Conservation (phyloP, 495 filamentous ascomycete species). For the Aspergillus sclerotiicarbonarius region DNA sequence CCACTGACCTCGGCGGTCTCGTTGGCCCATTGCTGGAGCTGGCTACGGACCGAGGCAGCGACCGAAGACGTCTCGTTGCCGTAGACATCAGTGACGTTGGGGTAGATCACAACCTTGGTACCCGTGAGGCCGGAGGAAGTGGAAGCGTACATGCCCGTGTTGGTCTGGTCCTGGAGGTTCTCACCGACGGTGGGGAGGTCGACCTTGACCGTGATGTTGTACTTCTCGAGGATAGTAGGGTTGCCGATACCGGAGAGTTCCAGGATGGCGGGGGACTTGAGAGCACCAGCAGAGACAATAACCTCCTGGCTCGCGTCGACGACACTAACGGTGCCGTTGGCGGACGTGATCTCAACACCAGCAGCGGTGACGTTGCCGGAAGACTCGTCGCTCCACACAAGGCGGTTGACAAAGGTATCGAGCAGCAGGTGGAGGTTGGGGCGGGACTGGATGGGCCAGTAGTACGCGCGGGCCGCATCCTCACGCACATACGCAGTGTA, state of each 20-base stretch:
- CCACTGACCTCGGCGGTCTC: constrained; percentile 26
- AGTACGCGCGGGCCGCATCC: constrained; percentile 52
- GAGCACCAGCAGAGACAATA: constrained; percentile 55
- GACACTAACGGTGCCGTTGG: constrained; percentile 16
- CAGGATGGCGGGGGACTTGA: constrained; percentile 56
- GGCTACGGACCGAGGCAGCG: constrained; percentile 16
- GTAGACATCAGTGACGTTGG: constrained; percentile 27
- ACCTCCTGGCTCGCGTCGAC: constrained; percentile 55
- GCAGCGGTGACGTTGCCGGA: constrained; percentile 17
- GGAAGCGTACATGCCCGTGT: constrained; percentile 1
- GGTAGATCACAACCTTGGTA: constrained; percentile 8
- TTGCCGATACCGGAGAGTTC: constrained; percentile 63
- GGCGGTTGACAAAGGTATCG: constrained; percentile 34
- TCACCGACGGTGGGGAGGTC: constrained; percentile 46
- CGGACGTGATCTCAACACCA: constrained; percentile 25
- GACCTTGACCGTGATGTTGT: constrained; percentile 39
- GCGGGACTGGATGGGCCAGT: constrained; percentile 33
- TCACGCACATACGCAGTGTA: constrained; percentile 46
- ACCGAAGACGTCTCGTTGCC: constrained; percentile 26
- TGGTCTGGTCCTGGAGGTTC: constrained; percentile 36
- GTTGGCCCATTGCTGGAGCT: constrained; percentile 27
- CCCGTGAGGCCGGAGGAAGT: constrained; percentile 12
- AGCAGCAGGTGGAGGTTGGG: constrained; percentile 31
- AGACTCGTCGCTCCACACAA: constrained; percentile 25
- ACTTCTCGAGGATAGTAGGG: constrained; percentile 28